Base-by-base conservation (phyloP, 1,139 yeast species). In the Suhomyces yuchorum region DNA sequence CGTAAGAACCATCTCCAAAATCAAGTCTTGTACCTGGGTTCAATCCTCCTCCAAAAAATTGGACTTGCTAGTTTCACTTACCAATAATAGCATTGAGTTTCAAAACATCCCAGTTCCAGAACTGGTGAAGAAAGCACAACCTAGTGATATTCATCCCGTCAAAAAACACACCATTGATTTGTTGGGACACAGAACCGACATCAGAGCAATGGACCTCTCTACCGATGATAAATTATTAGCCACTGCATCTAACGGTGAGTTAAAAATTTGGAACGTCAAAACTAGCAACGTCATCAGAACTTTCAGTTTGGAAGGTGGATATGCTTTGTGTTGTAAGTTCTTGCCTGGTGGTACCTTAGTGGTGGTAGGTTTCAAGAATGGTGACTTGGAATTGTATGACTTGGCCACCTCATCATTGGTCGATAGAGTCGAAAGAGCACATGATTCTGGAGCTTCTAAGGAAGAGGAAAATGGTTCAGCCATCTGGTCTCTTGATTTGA, bases 261-360 rank as follows among this genome's bases (percentile, higher is more conserved):
- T 93, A 52, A 95, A 93, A 62, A 77, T 95, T 28, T 92, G 97
- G 97, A 95, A 93, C 61, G 66, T 87, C 39, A 77, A 78, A 52
- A 84, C 95, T 1, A 75, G 74, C 28, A 81, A 82, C 52, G 95
- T 96, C 54, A 77, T 93, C 48, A 78, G 99, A 60, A 87, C 96
- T 0, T 87, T 93, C 61, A 58, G 54, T 11, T 62, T 73, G 44
- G 91, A 86, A 34, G 82, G 96, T 57, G 98, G 97, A 2, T 91
- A 92, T 62, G 90, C 96, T 1, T 74, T 93, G 44, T 80, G 92
- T 53, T 79, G 90, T 52, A 81, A 83, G 58, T 91, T 95, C 59
- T 73, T 95, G 48, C 98, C 98, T 0, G 98, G 98, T 55, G 97
- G 96, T 47, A 77, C 92, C 1, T 73, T 93, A 52, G 83, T 92